Evolutionary conservation across 208 protist genomes (phyloP).

Genomic region (Trypanosoma melophagium): DNA sequence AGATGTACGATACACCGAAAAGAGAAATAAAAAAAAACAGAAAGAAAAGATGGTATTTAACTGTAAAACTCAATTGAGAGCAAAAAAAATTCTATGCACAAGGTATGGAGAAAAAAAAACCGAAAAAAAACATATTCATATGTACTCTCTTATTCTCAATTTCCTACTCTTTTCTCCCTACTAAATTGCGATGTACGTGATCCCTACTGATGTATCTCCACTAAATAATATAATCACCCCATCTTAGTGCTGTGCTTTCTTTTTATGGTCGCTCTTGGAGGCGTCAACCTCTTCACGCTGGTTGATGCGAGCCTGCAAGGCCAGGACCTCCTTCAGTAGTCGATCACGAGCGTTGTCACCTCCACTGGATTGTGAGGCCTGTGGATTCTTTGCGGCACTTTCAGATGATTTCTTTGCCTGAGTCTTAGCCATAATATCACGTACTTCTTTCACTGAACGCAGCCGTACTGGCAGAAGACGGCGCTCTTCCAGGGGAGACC

Average conservation of each 20-base stretch:
- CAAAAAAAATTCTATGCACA: too few relatives aligned
- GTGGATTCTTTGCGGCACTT: slow-evolving; percentile 42
- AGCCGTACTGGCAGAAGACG: slow-evolving; percentile 85
- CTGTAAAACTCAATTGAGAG: too few relatives aligned
- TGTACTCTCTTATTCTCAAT: not conserved
- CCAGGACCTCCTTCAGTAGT: slow-evolving; percentile 89
- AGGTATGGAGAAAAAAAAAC: too few relatives aligned
- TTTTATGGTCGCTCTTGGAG: slow-evolving; percentile 38
- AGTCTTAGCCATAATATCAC: slow-evolving; percentile 84
- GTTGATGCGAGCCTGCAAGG: slow-evolving; percentile 86
- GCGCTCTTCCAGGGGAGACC: slow-evolving; percentile 83
- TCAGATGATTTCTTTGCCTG: slow-evolving; percentile 79
- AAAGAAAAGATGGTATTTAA: too few relatives aligned
- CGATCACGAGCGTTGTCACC: slow-evolving; percentile 79
- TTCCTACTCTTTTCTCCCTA: slow-evolving; percentile 2
- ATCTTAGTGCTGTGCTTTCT: slow-evolving; percentile 68
- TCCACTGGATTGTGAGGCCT: slow-evolving; percentile 39
- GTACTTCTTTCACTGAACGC: slow-evolving; percentile 87
- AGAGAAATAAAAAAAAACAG: too few relatives aligned
- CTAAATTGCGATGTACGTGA: not conserved
- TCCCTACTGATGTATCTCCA: slow-evolving; percentile 13
- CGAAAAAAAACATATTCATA: not conserved
- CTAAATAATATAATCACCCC: slow-evolving; percentile 9
- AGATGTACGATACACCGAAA: too few relatives aligned
- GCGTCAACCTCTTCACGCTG: slow-evolving; percentile 69